Conservation (phyloP, 2,329 filamentous ascomycete genomes). For the Aaosphaeria pasadenensis region DNA sequence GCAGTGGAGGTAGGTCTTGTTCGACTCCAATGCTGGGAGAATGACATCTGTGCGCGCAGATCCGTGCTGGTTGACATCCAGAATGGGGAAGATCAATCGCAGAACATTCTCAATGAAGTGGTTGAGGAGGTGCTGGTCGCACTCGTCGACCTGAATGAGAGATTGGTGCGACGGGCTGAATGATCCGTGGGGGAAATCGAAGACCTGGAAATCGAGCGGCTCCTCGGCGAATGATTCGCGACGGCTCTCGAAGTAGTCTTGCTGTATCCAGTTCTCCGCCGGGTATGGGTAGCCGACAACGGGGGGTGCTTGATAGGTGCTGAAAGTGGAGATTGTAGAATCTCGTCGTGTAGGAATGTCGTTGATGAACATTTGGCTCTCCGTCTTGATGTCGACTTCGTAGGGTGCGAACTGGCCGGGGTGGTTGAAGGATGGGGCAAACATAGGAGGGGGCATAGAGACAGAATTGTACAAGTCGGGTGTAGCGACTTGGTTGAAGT, state of each 20-base stretch:
- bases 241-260: slow-evolving; percentile 66
- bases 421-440: slow-evolving; percentile 44
- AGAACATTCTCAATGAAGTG: slow-evolving; percentile 89
- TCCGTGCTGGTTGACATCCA: slow-evolving; percentile 85
- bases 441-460: slow-evolving; percentile 55
- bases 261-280: slow-evolving; percentile 68
- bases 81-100: slow-evolving; percentile 84
- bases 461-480: slow-evolving; percentile 57
- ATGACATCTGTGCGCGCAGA: slow-evolving; percentile 78
- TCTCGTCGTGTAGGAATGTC: slow-evolving; percentile 82
- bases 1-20: slow-evolving; percentile 92
- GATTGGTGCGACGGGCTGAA: slow-evolving; percentile 63
- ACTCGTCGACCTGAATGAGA: slow-evolving; percentile 79
- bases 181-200: slow-evolving; percentile 70
- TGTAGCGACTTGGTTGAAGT: slow-evolving; percentile 62
- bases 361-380: slow-evolving; percentile 90
- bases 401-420: slow-evolving; percentile 71
- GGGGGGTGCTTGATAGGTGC: slow-evolving; percentile 80
- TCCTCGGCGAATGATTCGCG: slow-evolving; percentile 62
- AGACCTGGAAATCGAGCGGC: slow-evolving; percentile 69
- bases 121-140: slow-evolving; percentile 80
- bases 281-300: slow-evolving; percentile 65
- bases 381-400: slow-evolving; percentile 94
- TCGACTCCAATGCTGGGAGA: slow-evolving; percentile 81
- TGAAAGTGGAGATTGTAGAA: slow-evolving; percentile 88